Evolutionary conservation across 2,329 filamentous ascomycete species (phyloP), one percentile per base, ranked within the genome.

Genomic region (Trichoderma gracile): DNA sequence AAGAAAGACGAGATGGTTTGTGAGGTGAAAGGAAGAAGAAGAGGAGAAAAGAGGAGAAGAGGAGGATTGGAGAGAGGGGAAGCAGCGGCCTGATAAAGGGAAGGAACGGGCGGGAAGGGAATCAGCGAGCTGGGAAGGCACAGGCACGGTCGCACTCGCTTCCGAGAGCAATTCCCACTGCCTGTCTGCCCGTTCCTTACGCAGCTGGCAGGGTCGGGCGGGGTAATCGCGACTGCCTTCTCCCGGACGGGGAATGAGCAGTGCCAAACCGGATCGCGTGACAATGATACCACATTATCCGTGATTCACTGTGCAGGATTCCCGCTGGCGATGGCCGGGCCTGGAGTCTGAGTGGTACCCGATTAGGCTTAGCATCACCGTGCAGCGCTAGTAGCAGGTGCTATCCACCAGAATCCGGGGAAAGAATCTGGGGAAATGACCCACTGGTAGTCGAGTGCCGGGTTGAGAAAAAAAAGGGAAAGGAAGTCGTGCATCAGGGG

Each of bases 191-290:
- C 72, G 70, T 65, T 70, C 67, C 68, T 67, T 71, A 70, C 71
- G 73, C 72, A 75, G 75, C 9, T 38, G 33, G 33, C 33, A 38
- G 33, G 33, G 77, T 74, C 75, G 77, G 77, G 77, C 78, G 78
- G 78, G 78, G 78, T 79, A 79, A 75, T n/a, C n/a, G n/a, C 69
- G 69, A 68, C 47, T 61, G 43, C 47, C 58, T 53, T 45, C 58
- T 61, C 47, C 56, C 56, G 46, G 45, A 42, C 56, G 23, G 56
- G 56, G 56, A 59, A 59, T 50, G 45, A 49, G 58, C 25, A 49
- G 19, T 52, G 33, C 10, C 33, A 38, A 38, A 38, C 12, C 9
- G 61, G 61, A 66, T 66, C 65, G 65, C 65, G 65, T 66, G 65
- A 66, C 65, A 54, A 55, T 59, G 64, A 52, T 58, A 63, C 59